Percentiles rank a stretch among this genome's conserved stretches.
Evolutionary conservation across 2,329 filamentous ascomycete genomes (phyloP).

Genomic region (Bipolaris oryzae): DNA sequence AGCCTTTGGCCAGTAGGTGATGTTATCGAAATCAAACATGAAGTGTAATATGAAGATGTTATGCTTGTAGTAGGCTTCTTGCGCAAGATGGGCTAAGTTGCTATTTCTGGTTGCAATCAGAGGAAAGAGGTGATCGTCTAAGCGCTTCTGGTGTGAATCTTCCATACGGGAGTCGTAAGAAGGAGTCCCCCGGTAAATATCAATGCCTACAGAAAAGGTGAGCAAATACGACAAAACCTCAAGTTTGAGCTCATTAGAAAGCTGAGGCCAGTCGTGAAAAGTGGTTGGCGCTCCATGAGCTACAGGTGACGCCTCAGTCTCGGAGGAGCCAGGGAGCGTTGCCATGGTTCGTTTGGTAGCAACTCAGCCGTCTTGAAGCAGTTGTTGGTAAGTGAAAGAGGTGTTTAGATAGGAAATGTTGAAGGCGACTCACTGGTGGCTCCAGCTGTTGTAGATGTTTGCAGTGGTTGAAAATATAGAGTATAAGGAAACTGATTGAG

Average conservation of each 20-base stretch:
- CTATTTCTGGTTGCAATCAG: background rate
- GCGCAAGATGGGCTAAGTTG: background rate
- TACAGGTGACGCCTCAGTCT: background rate
- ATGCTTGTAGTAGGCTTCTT: background rate
- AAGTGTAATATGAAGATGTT: background rate
- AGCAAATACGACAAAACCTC: background rate
- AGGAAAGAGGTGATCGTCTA: background rate
- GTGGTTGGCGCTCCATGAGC: background rate
- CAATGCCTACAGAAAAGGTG: background rate
- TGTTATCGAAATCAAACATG: no score
- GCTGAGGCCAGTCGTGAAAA: background rate
- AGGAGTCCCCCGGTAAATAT: background rate
- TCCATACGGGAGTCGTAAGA: background rate
- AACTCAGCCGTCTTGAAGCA: background rate
- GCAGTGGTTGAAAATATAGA: no score
- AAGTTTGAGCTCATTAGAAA: background rate
- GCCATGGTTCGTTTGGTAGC: background rate
- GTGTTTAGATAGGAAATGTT: no score
- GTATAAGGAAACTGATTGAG: no score
- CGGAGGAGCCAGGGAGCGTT: background rate
- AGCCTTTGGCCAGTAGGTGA: background rate
- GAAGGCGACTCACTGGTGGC: no score
- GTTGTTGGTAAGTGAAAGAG: background rate
- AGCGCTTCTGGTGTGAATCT: background rate
- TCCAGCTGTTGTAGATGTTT: no score